Base-by-base conservation (phyloP, 768 basidiomycete genomes). In the Boletus subcaerulescens region DNA sequence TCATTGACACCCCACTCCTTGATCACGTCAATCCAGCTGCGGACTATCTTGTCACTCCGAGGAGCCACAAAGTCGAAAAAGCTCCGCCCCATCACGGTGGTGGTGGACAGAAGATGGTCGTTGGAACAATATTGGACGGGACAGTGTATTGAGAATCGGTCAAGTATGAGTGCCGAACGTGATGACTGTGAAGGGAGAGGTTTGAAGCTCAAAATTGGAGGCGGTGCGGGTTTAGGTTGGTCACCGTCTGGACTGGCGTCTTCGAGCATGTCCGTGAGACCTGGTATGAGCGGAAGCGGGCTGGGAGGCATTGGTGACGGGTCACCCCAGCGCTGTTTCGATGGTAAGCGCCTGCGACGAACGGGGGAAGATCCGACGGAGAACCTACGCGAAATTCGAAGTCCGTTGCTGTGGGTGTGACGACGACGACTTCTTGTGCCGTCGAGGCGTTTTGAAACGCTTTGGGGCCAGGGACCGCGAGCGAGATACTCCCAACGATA, bases 1-100 rank as follows among this genome's bases (percentile, higher is more conserved):
- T 91, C 90, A 58, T 91, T 91, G 46, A 91, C 88, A 17, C 89
- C 89, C 86, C 89, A 91, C 3, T 83, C 80, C 66, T 92, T 92
- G 62, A 91, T 82, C 48, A 82, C 80, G 57, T 84, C 84, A 48
- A 92, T 84, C 87, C 88, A 91, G 50, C 76, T 79, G 24, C 82
- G 80, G 22, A 92, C 88, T 47, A 79, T 76, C 12, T 70, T 72
- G 70, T 90, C 89, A 60, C 88, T 87, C 58, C 78, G 75, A 64
- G 70, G 73, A 17, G 77, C 66, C 12, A 92, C 86, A 63, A 89
- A 91, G 61, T 92, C 90, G 63, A 82, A 91, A 71, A 92, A 89
- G 57, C 77, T 78, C 20, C 87, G 79, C 22, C 80, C 81, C 67
- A 86, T 80, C 18, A 82, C 81, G 14, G 73, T 69, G n/a, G 76